Evolutionary conservation across 257 asterid species (phyloP).

Genomic region (Hygrophila difformis): DNA sequence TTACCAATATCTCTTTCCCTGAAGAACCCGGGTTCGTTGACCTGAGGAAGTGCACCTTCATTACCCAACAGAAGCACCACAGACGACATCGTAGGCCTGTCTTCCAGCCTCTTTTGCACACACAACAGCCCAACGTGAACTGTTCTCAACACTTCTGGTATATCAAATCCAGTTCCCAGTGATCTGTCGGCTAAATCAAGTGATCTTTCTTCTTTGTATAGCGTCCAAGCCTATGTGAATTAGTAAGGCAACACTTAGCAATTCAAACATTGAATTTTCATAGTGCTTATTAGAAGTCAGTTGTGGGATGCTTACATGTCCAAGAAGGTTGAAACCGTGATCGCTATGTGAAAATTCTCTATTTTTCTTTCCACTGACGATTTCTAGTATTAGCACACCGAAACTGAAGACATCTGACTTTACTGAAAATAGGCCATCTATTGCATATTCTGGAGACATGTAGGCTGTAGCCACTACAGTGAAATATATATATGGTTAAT

Average conservation of each 20-base stretch:
- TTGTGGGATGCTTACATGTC: conserved; percentile 19
- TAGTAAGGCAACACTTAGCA: background rate
- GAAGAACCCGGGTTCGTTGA: too few relatives aligned
- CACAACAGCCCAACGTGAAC: background rate
- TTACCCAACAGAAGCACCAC: background rate
- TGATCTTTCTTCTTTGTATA: background rate
- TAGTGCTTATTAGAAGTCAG: background rate
- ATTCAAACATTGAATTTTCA: too few relatives aligned
- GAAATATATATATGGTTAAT: too few relatives aligned
- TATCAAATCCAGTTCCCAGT: background rate
- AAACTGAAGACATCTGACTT: conserved; percentile 33
- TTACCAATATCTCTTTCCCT: too few relatives aligned
- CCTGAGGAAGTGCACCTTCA: too few relatives aligned
- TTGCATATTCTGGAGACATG: conserved; percentile 33
- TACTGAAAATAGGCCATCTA: conserved; percentile 26
- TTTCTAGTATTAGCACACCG: conserved; percentile 27
- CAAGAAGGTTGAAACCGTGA: conserved; percentile 25
- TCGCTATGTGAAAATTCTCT: conserved; percentile 20
- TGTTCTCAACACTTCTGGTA: background rate
- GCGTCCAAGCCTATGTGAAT: background rate
- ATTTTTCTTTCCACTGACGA: conserved; percentile 22
- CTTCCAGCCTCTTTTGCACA: background rate
- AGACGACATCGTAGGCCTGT: background rate
- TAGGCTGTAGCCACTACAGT: conserved; percentile 27
- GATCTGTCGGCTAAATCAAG: background rate